phyloP scores from a whole-genome alignment of 768 basidiomycete genomes.

The Leucocoprinus leucothites region DNA sequence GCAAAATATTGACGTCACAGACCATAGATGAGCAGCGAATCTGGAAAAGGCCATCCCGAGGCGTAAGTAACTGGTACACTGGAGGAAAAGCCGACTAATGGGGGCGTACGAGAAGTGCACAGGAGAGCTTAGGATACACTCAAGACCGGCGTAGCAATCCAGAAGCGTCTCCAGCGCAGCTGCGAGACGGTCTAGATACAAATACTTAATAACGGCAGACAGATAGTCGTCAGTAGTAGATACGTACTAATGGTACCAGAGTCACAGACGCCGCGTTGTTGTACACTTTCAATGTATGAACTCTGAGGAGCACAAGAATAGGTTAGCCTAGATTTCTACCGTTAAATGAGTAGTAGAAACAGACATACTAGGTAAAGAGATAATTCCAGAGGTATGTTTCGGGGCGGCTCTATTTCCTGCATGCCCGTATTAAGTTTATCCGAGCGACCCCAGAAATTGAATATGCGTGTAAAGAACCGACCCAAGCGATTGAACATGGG shows the following conservation, averaged over 20 bases:
- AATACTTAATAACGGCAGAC: constrained; percentile 43
- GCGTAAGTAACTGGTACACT: not conserved
- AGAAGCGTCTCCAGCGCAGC: constrained; percentile 51
- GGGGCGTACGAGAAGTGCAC: constrained; percentile 66
- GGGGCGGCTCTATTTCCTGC: constrained; percentile 40
- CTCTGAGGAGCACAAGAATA: constrained; percentile 36
- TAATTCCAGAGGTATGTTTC: constrained; percentile 68
- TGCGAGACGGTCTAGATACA: constrained; percentile 45
- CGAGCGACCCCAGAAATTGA: too few relatives aligned
- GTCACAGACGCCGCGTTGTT: constrained; percentile 52
- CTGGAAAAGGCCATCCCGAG: constrained; percentile 26
- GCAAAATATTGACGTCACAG: constrained; percentile 59
- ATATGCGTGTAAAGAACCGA: too few relatives aligned
- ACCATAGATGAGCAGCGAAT: constrained; percentile 69
- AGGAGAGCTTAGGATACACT: constrained; percentile 72
- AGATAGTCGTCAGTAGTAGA: too few relatives aligned
- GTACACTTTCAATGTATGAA: constrained; percentile 62
- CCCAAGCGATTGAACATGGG: too few relatives aligned
- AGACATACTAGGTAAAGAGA: constrained; percentile 64
- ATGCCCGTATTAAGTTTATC: constrained; percentile 48
- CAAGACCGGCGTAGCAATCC: constrained; percentile 65
- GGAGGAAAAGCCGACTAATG: not conserved
- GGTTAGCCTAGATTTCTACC: not conserved
- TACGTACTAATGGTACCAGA: constrained; percentile 9
- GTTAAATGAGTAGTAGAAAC: constrained; percentile 16